Conservation (phyloP, 345 rosid species). For the Arabidopsis suecica region DNA sequence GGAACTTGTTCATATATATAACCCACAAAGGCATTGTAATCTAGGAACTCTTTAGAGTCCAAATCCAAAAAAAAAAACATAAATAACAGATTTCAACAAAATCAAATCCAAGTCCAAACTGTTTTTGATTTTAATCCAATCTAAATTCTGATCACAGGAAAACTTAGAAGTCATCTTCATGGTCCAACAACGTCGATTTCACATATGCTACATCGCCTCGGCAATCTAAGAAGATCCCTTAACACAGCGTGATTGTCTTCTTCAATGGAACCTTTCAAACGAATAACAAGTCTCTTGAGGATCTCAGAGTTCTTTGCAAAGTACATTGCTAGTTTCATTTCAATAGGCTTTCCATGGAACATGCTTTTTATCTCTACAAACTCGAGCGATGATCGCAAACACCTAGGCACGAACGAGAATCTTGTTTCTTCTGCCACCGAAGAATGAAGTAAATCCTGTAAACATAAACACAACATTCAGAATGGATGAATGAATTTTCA, state of each 20-base stretch:
- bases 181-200: not conserved
- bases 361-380: not conserved
- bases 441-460: not conserved
- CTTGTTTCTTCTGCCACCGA: not conserved
- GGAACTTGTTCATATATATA: not conserved
- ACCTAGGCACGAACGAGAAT: not conserved
- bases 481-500: not conserved
- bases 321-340: conserved; percentile 4
- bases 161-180: no score
- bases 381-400: conserved; percentile 26
- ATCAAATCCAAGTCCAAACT: no score
- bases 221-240: not conserved
- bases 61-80: not conserved
- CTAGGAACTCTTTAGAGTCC: not conserved
- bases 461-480: not conserved
- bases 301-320: conserved; percentile 4
- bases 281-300: conserved; percentile 19
- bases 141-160: no score
- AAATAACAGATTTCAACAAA: no score
- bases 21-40: not conserved
- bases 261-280: not conserved
- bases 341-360: not conserved
- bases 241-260: no score
- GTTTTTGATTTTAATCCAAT: no score
- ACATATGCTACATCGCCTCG: not conserved